Base-by-base conservation (phyloP, 352 stramenopile species). In the Globisporangium apiculatum region DNA sequence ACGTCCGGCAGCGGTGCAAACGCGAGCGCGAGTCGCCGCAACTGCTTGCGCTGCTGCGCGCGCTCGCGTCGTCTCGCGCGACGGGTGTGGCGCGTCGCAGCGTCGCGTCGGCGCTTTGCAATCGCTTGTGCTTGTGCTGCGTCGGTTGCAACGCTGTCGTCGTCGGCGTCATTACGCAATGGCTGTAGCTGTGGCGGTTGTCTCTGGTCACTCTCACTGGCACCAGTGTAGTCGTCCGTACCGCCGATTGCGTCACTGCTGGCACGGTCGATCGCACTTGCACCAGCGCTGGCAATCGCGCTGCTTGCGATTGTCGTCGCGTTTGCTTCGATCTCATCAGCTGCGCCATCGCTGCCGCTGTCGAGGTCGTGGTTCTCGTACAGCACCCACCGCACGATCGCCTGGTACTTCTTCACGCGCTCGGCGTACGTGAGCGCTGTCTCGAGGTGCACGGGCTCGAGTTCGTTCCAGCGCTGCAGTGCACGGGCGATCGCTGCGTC, bases 381-480 rank as follows among this genome's bases (percentile, higher is more conserved):
- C 31, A 88, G 52, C 15, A 77, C 54, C 52, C 80, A 66, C 42
- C 67, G 66, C 62, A 73, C 75, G 18, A 88, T 72, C 5, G 71
- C 67, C 14, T 81, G 79, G 57, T 89, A 87, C 48, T 77, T 78
- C 47, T 72, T 73, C 10, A 88, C 53, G 40, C 79, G 69, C 53
- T 89, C 75, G 14, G 70, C 58, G 59, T 87, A 88, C 9, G 66
- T 43, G 64, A 89, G 64, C 37, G 75, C 68, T 36, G 72, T 60
- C 52, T 91, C 81, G 17, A 68, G 66, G 2, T 69, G 51, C 1
- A 72, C 79, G 10, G 73, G 68, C 47, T 86, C 68, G 43, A 72
- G 58, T 43, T 69, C 66, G 60, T 91, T 91, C 81, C 81, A 91
- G 48, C 62, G 71, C 43, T 68, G 68, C 36, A 91, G 64, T 14